Evolutionary conservation across 495 filamentous ascomycete species (phyloP).

Genomic region (Rostrohypoxylon terebratum): DNA sequence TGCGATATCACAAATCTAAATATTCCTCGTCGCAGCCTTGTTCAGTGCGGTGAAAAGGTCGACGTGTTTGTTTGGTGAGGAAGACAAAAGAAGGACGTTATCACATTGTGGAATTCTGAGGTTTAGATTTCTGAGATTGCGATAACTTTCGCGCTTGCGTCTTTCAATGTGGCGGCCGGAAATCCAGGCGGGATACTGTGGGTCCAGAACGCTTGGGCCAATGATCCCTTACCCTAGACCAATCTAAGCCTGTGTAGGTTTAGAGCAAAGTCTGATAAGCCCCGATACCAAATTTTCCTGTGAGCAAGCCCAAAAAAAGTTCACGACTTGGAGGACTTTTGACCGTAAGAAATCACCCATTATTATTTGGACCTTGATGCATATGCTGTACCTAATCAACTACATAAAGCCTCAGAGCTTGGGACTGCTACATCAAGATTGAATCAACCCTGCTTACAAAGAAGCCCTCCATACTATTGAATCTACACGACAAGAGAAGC

Average conservation of each 20-base stretch:
- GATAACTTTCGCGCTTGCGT: slow-evolving; percentile 47
- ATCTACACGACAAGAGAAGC: background rate
- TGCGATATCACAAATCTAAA: background rate
- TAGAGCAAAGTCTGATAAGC: slow-evolving; percentile 28
- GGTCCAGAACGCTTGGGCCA: slow-evolving; percentile 24
- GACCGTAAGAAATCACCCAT: background rate
- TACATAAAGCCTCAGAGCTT: background rate
- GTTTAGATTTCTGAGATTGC: slow-evolving; percentile 45
- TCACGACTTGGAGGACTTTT: no score
- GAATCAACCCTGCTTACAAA: background rate
- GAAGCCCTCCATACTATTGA: background rate
- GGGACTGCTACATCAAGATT: background rate
- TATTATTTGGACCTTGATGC: background rate
- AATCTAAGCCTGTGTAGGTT: slow-evolving; percentile 20
- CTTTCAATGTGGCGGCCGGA: slow-evolving; percentile 43
- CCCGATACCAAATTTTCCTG: slow-evolving; percentile 41
- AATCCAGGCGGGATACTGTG: slow-evolving; percentile 42
- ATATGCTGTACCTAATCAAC: no score
- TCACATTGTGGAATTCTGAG: slow-evolving; percentile 45
- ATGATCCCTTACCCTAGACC: slow-evolving; percentile 13
- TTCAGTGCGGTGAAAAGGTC: slow-evolving; percentile 9
- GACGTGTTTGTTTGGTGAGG: slow-evolving; percentile 4
- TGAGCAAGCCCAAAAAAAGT: slow-evolving; percentile 13
- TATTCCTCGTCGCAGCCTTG: slow-evolving; percentile 24
- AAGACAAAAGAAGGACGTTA: slow-evolving; percentile 10